Percentiles rank a stretch among this genome's conserved stretches.
Evolutionary conservation across 371 early-diverging fungal species (phyloP).

Genomic region (Vittaforma corneae): DNA sequence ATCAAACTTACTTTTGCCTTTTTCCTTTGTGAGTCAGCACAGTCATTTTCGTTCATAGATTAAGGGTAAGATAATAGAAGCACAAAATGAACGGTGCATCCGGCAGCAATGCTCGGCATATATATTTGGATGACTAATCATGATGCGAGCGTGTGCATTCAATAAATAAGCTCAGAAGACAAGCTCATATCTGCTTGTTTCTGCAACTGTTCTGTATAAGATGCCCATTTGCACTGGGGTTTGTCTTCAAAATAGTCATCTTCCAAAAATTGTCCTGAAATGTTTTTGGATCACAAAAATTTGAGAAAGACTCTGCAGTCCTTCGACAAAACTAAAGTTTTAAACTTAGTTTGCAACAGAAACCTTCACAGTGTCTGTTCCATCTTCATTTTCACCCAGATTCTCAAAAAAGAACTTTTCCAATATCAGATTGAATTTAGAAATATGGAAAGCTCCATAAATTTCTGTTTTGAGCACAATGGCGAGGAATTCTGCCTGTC

Average conservation of each 20-base stretch:
- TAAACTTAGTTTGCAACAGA: slow-evolving; percentile 12
- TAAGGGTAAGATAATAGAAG: too few relatives aligned
- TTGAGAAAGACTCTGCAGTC: slow-evolving; percentile 2
- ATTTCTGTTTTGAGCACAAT: not conserved
- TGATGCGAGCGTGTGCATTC: too few relatives aligned
- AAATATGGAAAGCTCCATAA: not conserved
- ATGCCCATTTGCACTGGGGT: not conserved
- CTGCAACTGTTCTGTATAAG: too few relatives aligned
- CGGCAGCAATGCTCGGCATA: too few relatives aligned
- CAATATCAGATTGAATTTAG: slow-evolving; percentile 18
- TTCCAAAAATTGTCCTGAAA: not conserved
- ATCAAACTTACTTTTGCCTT: too few relatives aligned
- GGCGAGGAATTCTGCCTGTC: not conserved
- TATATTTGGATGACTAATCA: too few relatives aligned
- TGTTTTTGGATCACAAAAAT: not conserved
- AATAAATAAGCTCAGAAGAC: too few relatives aligned
- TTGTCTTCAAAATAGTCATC: not conserved
- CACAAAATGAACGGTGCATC: too few relatives aligned
- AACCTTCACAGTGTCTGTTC: slow-evolving; percentile 10
- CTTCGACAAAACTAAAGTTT: not conserved
- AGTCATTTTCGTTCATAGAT: too few relatives aligned
- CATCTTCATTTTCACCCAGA: slow-evolving; percentile 1
- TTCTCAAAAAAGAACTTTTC: slow-evolving; percentile 22
- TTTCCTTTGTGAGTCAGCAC: too few relatives aligned
- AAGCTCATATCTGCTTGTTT: too few relatives aligned